Base-by-base conservation (phyloP, 2,329 filamentous ascomycete species). In the Xylariaceae sp. region DNA sequence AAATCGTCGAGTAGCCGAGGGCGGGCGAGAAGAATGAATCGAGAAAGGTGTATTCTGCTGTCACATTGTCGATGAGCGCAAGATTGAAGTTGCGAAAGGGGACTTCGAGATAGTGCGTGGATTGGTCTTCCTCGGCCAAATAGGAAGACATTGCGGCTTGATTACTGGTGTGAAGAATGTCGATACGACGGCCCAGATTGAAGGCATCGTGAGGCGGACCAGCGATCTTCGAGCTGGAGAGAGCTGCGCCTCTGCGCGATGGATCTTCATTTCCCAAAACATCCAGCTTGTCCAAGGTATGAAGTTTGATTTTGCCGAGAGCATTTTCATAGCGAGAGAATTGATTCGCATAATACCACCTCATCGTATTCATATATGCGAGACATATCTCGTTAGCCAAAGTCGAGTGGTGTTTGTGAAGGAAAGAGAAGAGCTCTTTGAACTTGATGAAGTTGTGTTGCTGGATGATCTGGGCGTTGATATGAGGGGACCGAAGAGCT, bases 341-440 rank as follows among this genome's bases (percentile, higher is more conserved):
- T 72, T 97, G 90, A 65, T 89, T 94, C 56, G 88, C 77, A 72
- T 97, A 97, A 71, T 99, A 99, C 94, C 94, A 99, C 56, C 92
- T 86, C 91, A 99, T 99, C 0, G 95, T 99, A 73, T 97, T 96
- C 77, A 95, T 88, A 70, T 99, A 99, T 2, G 95, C 94, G 72
- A 91, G 88, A 7, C 87, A 87, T 65, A 99, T 96, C 73, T 99
- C 90, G 56, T 92, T 88, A 7, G 90, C 91, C 4, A 99, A 83
- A n/a, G 84, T 81, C 1, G 88, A 79, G 68, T 97, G 92, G 65
- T 93, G 88, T 66, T 84, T 87, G 61, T 90, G 86, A 37, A 99
- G 80, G 70, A 97, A 99, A 4, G 84, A 81, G 74, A 88, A 99
- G 0, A 97, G 78, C 39, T 96, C 92, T 72, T 90, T 96, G 77